A percentile compares a stretch with the other conserved stretches of the same genome.
phyloP scores from a whole-genome alignment of 345 rosid species.

The Crucihimalaya himalaica region DNA sequence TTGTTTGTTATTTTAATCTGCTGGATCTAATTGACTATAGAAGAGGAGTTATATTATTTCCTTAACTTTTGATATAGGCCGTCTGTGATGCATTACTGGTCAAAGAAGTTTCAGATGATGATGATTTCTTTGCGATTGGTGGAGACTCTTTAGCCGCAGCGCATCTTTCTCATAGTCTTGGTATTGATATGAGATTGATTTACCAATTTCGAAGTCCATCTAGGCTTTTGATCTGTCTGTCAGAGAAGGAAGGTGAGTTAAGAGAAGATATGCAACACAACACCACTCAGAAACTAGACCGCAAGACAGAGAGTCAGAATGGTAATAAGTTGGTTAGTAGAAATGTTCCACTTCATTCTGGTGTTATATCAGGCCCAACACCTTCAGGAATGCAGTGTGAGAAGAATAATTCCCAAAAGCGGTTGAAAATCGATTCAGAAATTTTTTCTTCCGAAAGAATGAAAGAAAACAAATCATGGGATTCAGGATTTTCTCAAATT shows the following conservation, averaged over 20 bases:
- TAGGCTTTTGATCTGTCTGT: conserved; percentile 57
- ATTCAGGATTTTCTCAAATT: conserved; percentile 36
- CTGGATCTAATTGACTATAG: conserved; percentile 16
- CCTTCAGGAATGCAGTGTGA: conserved; percentile 28
- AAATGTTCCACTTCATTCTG: conserved; percentile 26
- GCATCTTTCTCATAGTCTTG: conserved; percentile 74
- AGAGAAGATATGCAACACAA: conserved; percentile 36
- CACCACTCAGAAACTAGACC: conserved; percentile 35
- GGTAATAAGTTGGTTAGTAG: conserved; percentile 37
- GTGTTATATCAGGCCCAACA: conserved; percentile 33
- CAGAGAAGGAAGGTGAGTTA: conserved; percentile 42
- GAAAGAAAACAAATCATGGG: conserved; percentile 46
- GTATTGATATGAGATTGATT: conserved; percentile 77
- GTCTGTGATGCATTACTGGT: conserved; percentile 71
- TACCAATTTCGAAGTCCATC: conserved; percentile 73
- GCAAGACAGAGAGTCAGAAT: conserved; percentile 38
- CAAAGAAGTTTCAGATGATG: conserved; percentile 65
- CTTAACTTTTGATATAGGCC: conserved; percentile 53
- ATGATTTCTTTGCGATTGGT: conserved; percentile 83
- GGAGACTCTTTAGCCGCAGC: conserved; percentile 94
- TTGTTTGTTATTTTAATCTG: background rate
- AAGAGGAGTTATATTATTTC: conserved; percentile 16
- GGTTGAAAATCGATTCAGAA: conserved; percentile 50
- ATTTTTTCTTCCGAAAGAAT: conserved; percentile 29
- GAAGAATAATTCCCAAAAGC: conserved; percentile 45